These are phyloP conservation scores for Jaapia argillacea DNA, from an alignment of 768 basidiomycete genomes.

Conservation along the genomic window DNA sequence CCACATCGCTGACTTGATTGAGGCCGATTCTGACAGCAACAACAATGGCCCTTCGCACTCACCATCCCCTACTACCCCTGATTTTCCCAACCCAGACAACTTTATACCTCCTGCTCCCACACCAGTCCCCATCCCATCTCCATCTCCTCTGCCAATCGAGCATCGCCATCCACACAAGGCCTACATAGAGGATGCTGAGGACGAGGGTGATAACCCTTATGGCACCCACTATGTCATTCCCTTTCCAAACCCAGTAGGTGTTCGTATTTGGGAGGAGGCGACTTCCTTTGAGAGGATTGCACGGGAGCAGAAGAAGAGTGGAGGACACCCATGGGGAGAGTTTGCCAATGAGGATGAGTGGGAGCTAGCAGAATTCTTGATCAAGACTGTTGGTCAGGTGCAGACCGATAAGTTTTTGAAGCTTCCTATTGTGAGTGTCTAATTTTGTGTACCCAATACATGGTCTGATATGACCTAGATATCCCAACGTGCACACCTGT, in stretches of 20 bases:
- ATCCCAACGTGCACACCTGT: slow-evolving; percentile 8
- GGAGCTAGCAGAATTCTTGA: slow-evolving; percentile 23
- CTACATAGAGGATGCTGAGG: slow-evolving; percentile 9
- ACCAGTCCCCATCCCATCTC: not conserved
- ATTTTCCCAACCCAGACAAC: not conserved
- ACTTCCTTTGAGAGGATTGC: slow-evolving; percentile 11
- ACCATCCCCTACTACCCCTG: not conserved
- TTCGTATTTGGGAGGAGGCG: slow-evolving; percentile 1
- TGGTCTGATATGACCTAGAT: slow-evolving; percentile 6
- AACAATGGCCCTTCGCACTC: not conserved
- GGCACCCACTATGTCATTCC: slow-evolving; percentile 7
- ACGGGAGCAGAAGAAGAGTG: slow-evolving; percentile 1
- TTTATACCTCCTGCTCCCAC: not conserved
- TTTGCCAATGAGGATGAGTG: slow-evolving; percentile 20
- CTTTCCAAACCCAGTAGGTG: slow-evolving; percentile 5
- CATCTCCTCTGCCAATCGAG: not conserved
- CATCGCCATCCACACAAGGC: not conserved
- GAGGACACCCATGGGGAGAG: slow-evolving; percentile 13
- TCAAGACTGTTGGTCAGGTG: slow-evolving; percentile 16
- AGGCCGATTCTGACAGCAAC: not conserved
- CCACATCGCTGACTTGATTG: not conserved
- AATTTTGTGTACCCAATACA: not conserved
- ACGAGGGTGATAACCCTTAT: slow-evolving; percentile 7
- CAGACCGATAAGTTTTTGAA: slow-evolving; percentile 23
- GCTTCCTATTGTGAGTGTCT: slow-evolving; percentile 15